Evolutionary conservation across 1,139 yeast species (phyloP), one percentile per base, ranked within the genome.

Genomic region (Debaryomyces nepalensis): DNA sequence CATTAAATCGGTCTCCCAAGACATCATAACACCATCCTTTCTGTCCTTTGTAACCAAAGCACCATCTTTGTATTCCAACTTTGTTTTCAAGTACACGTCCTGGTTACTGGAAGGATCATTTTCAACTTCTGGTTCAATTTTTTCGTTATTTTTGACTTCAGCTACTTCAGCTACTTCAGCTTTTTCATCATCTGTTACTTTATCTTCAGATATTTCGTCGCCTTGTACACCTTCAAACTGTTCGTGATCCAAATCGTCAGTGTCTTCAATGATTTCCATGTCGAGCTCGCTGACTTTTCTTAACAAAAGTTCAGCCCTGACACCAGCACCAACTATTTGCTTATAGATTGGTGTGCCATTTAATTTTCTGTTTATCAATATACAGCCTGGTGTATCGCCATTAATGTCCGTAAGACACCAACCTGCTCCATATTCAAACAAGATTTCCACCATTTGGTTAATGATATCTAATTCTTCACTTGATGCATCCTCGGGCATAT

Each of bases 21-120:
- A 85, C 98, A 91, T 91, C 98, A 91, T 91, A 3, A 91, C 97
- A 20, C 97, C 98, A 56, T 91, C 98, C 37, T 81, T 75, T 45
- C 83, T 73, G 22, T 79, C 81, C 47, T 80, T 75, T 2, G 98
- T 91, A 26, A 87, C 70, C 18, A 91, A 72, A 0, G 93, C 83
- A 50, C 77, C 82, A 40, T 84, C 85, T 15, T 77, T 78, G 60
- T 88, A 91, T 54, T 81, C 82, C 31, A 91, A 70, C 52, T 83
- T 75, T 4, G 93, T 79, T 10, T 73, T 63, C 40, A 91, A 73
- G 57, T 84, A 91, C 0, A 87, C 75, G 1, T 71, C 61, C 50
- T 86, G 93, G 50, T 82, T 73, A 37, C 75, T 79, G 1, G 91
- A 84, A 4, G 85, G 85, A 42, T 82, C 87, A 19, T 68, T 58